Evolutionary conservation across 2,329 filamentous ascomycete genomes (phyloP), one percentile per base, ranked within the genome.

Genomic region (Cordyceps militaris): DNA sequence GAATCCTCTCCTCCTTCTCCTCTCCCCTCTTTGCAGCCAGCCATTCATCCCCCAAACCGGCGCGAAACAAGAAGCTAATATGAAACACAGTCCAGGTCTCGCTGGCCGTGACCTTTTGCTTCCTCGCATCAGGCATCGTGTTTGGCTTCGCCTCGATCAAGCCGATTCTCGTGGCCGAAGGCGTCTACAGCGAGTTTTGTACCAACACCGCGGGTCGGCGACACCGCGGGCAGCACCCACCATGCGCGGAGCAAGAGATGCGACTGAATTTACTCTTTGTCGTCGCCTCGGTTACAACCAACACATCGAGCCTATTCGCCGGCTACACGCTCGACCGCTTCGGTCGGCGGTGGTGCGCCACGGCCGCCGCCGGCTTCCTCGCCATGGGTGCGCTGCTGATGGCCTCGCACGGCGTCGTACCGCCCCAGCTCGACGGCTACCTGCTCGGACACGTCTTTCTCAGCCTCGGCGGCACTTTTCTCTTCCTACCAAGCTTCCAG

Each of bases 261-360:
- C 79, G 79, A 59, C 79, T 96, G 58, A 96, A 96, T 70, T 76
- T 96, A 63, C 96, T 96, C 89, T 96, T 96, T 76, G 95, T 91
- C 6, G 81, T 91, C 42, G 91, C 91, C 13, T 91, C 91, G 14
- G 91, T 96, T 10, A 88, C 83, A 7, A 95, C 91, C 40, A 96
- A 96, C 66, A 87, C 96, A 13, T 89, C 85, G 42, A 91, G 92
- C 13, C 78, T 96, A 7, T 89, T 91, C 2, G 85, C 96, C 11
- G 92, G 92, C 47, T 89, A 89, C 3, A 87, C 96, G 46, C 81
- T 96, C 23, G 92, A 96, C 72, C 80, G 84, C 61, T 92, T 83
- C 66, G 92, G 92, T 1, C 92, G 92, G 14, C 82, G 88, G 57
- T 79, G 89, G 4, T 88, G 88, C 65, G 87, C 89, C 3, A 76